Evolutionary conservation across 208 protist species (phyloP), one percentile per base, ranked within the genome.

Genomic region (Leishmania aethiopica): DNA sequence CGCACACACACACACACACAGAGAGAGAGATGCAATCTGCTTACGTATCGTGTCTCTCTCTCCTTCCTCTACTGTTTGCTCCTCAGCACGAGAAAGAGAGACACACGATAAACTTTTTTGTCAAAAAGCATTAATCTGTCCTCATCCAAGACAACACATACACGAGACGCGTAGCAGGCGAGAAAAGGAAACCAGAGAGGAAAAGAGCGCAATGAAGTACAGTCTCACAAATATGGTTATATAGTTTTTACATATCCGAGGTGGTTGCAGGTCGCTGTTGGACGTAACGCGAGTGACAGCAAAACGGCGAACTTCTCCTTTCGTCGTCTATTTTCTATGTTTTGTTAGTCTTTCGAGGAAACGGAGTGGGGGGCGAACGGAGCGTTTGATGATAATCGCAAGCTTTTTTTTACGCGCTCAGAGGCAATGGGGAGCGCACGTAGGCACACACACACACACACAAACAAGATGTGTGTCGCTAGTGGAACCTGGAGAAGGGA

Each of bases 401-500:
- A 47, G n/a, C 19, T 13, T n/a, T 7, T 62, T n/a, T 6, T 62
- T 28, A 28, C 19, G 37, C 13, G 66, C 66, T 71, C 32, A 47
- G 66, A 22, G 37, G 37, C 4, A 28, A 47, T 71, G 66, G 66
- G 19, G 66, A 71, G n/a, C 3, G 22, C 66, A 11, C 62, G 62
- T 67, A 42, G 19, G 8, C 66, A 40, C 35, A 71, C 66, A 13
- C 37, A 28, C 17, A 71, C 66, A 13, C 37, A n/a, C 64, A 10
- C 17, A 45, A 64, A 47, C n/a, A 25, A 51, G 49, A 59, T 75
- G 49, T 37, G 49, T 42, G 71, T 57, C 49, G 13, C 28, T 57
- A 40, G 75, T 35, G 78, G 42, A 28, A 42, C 35, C 53, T 53
- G 47, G 51, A 82, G 37, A 62, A 82, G 37, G 25, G 49, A 79